Evolutionary conservation across 768 basidiomycete species (phyloP), one percentile per base, ranked within the genome.

Genomic region (Grammothele lineata): DNA sequence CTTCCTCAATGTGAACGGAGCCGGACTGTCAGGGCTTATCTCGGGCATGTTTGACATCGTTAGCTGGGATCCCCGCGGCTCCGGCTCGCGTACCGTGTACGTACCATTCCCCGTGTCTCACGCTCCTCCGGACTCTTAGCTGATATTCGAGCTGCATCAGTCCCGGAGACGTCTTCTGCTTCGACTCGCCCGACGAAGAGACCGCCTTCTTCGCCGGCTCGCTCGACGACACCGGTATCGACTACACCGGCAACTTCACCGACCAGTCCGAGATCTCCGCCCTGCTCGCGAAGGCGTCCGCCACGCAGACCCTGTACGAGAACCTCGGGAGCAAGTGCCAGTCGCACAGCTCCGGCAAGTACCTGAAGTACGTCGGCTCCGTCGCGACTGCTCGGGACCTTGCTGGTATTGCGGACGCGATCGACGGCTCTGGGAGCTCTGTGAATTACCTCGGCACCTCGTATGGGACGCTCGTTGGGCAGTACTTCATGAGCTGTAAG

Each of bases 61-160:
- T 23, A 47, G 45, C 37, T 47, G 45, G 45, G 51, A 52, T 17
- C 45, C 51, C 15, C 45, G 51, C 22, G 51, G 51, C 10, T 37
- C 46, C 7, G 51, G 51, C 5, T 14, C 37, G 1, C 41, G 42
- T 15, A 52, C 51, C 9, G 23, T 44, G 48, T 50, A n/a, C 14
- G 48, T 37, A 11, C n/a, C n/a, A n/a, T n/a, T n/a, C n/a, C n/a
- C n/a, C n/a, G 4, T 15, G 9, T n/a, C n/a, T n/a, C n/a, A n/a
- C n/a, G n/a, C n/a, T n/a, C n/a, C n/a, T n/a, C n/a, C n/a, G n/a
- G n/a, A n/a, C n/a, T n/a, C n/a, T n/a, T 9, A 3, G 21, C 11
- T 22, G 40, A 41, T 11, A n/a, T n/a, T n/a, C n/a, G n/a, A n/a
- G 24, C 12, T 8, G 22, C 8, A 1, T 12, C 11, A 52, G 51